These are phyloP conservation scores for Aspergillus ruber DNA, from an alignment of 2,329 filamentous ascomycete genomes.

Conservation along the genomic window DNA sequence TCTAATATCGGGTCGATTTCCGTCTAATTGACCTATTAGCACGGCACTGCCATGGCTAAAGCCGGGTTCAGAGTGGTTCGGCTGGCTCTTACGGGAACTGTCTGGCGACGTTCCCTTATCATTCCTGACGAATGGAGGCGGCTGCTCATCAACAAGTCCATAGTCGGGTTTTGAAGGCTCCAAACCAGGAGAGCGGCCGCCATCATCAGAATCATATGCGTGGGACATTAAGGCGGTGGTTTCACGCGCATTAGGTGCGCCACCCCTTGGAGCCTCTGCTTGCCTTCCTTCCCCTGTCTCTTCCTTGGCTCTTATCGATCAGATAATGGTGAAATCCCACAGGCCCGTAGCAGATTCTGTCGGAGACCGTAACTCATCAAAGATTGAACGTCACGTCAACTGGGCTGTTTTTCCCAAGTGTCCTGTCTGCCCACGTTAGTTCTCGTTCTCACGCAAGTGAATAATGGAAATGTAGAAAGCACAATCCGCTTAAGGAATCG, in stretches of 20 bases:
- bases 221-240: slow-evolving; percentile 30
- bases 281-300: neutral
- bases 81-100: slow-evolving; percentile 32
- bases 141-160: slow-evolving; percentile 18
- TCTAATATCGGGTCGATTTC: slow-evolving; percentile 61
- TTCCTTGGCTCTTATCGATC: slow-evolving; percentile 1
- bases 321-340: neutral
- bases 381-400: neutral
- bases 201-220: slow-evolving; percentile 37
- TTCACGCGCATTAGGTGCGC: slow-evolving; percentile 23
- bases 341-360: neutral
- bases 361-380: neutral
- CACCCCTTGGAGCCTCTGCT: slow-evolving; percentile 6
- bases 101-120: slow-evolving; percentile 25
- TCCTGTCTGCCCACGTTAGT: neutral
- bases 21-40: slow-evolving; percentile 59
- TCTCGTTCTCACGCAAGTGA: neutral
- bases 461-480: no score
- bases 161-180: slow-evolving; percentile 25
- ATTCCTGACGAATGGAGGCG: slow-evolving; percentile 29
- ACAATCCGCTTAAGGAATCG: no score
- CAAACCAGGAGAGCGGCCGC: slow-evolving; percentile 32
- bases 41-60: slow-evolving; percentile 56
- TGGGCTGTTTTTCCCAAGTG: neutral
- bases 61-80: slow-evolving; percentile 20